Evolutionary conservation across 2,329 filamentous ascomycete species (phyloP).

Genomic region (Raffaelea ambrosiae): DNA sequence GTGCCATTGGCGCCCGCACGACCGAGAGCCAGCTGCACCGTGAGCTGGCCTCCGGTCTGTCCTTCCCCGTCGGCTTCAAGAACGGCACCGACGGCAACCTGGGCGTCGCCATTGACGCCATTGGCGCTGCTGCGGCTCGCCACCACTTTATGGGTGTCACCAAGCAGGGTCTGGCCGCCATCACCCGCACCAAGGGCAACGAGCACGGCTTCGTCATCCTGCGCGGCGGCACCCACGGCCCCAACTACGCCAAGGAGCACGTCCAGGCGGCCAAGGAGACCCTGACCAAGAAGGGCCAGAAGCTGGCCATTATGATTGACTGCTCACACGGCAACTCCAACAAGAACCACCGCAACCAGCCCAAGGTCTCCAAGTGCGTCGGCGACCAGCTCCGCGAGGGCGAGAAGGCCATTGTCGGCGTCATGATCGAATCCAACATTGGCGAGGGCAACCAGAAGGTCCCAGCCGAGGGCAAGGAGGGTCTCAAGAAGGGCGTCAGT

Average conservation of each 20-base stretch:
- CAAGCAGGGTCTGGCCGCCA: constrained; percentile 92
- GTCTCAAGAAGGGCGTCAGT: constrained; percentile 78
- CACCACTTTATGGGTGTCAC: constrained; percentile 99
- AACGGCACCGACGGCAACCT: constrained; percentile 95
- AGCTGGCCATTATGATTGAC: constrained; percentile 92
- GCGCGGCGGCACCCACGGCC: constrained; percentile 80
- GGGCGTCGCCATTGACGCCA: constrained; percentile 88
- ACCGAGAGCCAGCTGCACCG: constrained; percentile 96
- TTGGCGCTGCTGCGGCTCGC: constrained; percentile 73
- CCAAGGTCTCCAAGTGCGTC: constrained; percentile 75
- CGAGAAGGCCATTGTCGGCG: constrained; percentile 81
- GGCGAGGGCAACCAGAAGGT: constrained; percentile 86
- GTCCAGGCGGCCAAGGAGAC: constrained; percentile 70
- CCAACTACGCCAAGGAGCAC: constrained; percentile 85
- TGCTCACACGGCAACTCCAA: constrained; percentile 98
- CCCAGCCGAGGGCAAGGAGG: constrained; percentile 68
- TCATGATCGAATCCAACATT: constrained; percentile 99
- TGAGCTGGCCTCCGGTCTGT: constrained; percentile 88
- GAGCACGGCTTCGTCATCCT: constrained; percentile 97
- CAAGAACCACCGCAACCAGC: constrained; percentile 97
- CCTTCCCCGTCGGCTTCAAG: constrained; percentile 98
- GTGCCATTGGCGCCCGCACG: constrained; percentile 90
- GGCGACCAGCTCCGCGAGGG: constrained; percentile 80
- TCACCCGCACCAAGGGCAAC: constrained; percentile 87
- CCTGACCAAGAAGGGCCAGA: constrained; percentile 73